These are phyloP conservation scores for Isabelozyma rhagii DNA, from an alignment of 805 yeast genomes.

Conservation along the genomic window DNA sequence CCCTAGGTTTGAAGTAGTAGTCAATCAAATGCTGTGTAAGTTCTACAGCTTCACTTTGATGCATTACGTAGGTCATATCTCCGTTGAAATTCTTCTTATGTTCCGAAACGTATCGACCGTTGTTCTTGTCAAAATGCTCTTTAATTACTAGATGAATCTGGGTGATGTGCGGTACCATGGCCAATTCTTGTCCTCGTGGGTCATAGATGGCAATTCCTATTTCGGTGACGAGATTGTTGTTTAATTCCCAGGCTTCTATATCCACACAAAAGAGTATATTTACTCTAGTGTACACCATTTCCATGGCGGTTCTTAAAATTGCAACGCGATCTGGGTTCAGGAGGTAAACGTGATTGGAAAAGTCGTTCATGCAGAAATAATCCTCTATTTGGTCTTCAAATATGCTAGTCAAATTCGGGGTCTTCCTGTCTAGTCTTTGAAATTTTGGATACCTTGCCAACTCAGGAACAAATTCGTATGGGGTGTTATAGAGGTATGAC, in stretches of 20 bases:
- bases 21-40: slow-evolving; percentile 44
- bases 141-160: slow-evolving; percentile 42
- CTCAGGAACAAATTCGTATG: background rate
- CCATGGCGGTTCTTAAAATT: slow-evolving; percentile 8
- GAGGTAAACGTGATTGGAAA: background rate
- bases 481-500: background rate
- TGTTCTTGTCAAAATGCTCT: slow-evolving; percentile 41
- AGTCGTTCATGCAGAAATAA: slow-evolving; percentile 1
- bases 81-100: slow-evolving; percentile 48
- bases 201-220: slow-evolving; percentile 57
- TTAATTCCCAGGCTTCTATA: slow-evolving; percentile 54
- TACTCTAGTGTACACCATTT: slow-evolving; percentile 13
- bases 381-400: slow-evolving; percentile 1
- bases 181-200: slow-evolving; percentile 42
- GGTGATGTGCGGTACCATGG: slow-evolving; percentile 38
- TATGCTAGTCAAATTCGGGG: background rate
- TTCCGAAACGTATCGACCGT: slow-evolving; percentile 55
- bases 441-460: background rate
- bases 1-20: slow-evolving; percentile 15
- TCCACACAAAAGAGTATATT: slow-evolving; percentile 47
- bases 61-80: slow-evolving; percentile 46
- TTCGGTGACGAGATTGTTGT: slow-evolving; percentile 46
- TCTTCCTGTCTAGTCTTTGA: background rate
- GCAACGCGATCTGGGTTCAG: background rate
- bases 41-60: slow-evolving; percentile 28